phyloP scores from a whole-genome alignment of 371 early-diverging fungal species.

The Mortierella sp. region DNA sequence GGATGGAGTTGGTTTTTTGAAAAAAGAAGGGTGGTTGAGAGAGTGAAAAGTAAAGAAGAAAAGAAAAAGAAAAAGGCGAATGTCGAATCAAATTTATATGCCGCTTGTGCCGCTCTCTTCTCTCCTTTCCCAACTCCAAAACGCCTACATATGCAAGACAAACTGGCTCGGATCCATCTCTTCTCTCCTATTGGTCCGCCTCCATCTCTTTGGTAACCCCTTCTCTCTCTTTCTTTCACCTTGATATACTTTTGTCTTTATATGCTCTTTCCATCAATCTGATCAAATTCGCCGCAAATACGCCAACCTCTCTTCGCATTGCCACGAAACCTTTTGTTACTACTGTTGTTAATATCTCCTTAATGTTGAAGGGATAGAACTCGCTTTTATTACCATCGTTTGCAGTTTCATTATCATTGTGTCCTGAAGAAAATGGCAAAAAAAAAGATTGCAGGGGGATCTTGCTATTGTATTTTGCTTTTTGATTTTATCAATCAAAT shows the following conservation, averaged over 20 bases:
- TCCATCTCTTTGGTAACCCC: slow-evolving; percentile 3
- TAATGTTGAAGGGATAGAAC: too few relatives aligned
- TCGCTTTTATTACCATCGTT: too few relatives aligned
- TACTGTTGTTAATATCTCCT: too few relatives aligned
- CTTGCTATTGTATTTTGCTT: neutral
- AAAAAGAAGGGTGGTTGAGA: slow-evolving; percentile 10
- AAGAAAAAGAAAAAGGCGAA: slow-evolving; percentile 7
- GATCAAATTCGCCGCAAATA: neutral
- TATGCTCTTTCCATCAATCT: neutral
- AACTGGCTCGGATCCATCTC: slow-evolving; percentile 19
- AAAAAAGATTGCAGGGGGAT: neutral
- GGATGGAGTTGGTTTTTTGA: neutral
- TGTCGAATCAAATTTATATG: neutral
- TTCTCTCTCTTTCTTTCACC: neutral
- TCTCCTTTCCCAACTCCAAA: too few relatives aligned
- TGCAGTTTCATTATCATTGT: too few relatives aligned
- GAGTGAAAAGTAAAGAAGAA: slow-evolving; percentile 26
- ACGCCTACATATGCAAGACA: neutral
- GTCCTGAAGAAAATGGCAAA: too few relatives aligned
- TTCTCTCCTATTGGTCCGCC: slow-evolving; percentile 17
- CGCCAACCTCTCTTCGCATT: too few relatives aligned
- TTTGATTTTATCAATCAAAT: slow-evolving; percentile 7
- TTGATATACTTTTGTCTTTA: neutral
- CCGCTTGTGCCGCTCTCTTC: neutral
- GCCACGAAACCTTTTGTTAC: too few relatives aligned